Evolutionary conservation across 208 protist species (phyloP).

Genomic region (Trypanosoma lewisi): DNA sequence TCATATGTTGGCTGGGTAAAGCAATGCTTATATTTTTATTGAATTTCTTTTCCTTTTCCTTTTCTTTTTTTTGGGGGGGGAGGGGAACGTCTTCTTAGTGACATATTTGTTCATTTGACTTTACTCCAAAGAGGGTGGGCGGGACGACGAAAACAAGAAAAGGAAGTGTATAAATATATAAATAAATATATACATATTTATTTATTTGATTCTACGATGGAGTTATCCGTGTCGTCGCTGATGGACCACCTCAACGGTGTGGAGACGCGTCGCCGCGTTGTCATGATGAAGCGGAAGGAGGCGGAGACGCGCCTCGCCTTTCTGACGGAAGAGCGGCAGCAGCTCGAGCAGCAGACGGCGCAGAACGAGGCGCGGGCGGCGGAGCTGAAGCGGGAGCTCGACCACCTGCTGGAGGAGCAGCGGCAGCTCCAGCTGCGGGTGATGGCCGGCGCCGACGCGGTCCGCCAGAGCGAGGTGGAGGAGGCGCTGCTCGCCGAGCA

Average conservation of each 20-base stretch:
- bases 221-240: slow-evolving; percentile 49
- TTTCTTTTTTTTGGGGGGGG: background rate
- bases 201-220: slow-evolving; percentile 20
- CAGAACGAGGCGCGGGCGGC: slow-evolving; percentile 40
- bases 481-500: slow-evolving; percentile 54
- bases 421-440: slow-evolving; percentile 62
- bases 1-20: background rate
- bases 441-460: slow-evolving; percentile 40
- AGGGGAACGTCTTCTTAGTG: background rate
- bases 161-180: background rate
- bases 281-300: slow-evolving; percentile 71
- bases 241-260: slow-evolving; percentile 77
- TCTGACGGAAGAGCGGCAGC: slow-evolving; percentile 43
- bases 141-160: background rate
- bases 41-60: background rate
- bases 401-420: slow-evolving; percentile 55
- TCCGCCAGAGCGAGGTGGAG: slow-evolving; percentile 65
- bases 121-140: no score
- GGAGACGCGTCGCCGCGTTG: slow-evolving; percentile 70
- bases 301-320: slow-evolving; percentile 55
- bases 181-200: background rate
- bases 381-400: slow-evolving; percentile 48
- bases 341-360: slow-evolving; percentile 34
- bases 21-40: background rate
- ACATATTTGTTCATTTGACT: background rate